Conservation (phyloP, 805 yeast species). For the Teunomyces cretensis region DNA sequence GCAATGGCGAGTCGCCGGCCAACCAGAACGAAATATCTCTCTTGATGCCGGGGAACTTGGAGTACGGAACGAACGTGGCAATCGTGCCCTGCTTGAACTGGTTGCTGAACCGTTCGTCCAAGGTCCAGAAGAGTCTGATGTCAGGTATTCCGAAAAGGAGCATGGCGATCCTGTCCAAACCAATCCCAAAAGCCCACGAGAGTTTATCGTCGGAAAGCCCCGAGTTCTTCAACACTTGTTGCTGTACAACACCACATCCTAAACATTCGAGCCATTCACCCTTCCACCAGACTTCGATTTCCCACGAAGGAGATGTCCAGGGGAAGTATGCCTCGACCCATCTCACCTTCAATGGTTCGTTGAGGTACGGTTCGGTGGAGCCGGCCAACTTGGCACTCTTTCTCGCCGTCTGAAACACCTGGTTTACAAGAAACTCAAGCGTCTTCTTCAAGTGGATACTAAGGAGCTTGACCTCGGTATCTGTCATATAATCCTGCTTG, state of each 20-base stretch:
- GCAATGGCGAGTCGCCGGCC: constrained; percentile 50
- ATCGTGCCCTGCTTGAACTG: constrained; percentile 73
- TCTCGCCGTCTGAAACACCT: constrained; percentile 74
- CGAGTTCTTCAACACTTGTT: constrained; percentile 71
- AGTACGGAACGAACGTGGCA: constrained; percentile 77
- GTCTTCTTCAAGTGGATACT: constrained; percentile 82
- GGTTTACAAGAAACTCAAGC: constrained; percentile 76
- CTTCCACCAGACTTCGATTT: constrained; percentile 98
- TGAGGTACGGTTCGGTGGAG: constrained; percentile 52
- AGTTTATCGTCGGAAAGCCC: constrained; percentile 59
- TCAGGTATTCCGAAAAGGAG: constrained; percentile 92
- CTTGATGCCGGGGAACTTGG: constrained; percentile 82
- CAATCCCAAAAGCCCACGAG: constrained; percentile 98
- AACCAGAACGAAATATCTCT: constrained; percentile 95
- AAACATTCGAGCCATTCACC: constrained; percentile 97
- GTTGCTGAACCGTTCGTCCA: constrained; percentile 67
- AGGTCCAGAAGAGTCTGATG: constrained; percentile 88
- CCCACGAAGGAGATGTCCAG: constrained; percentile 99
- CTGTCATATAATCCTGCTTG: constrained; percentile 74
- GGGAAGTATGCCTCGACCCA: constrained; percentile 98
- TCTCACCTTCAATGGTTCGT: constrained; percentile 78
- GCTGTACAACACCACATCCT: constrained; percentile 90
- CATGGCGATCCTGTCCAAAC: constrained; percentile 95
- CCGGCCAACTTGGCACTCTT: constrained; percentile 63
- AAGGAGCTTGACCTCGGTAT: constrained; percentile 64